Base-by-base conservation (phyloP, 2,329 filamentous ascomycete genomes). In the Lecanicillium sp. region DNA sequence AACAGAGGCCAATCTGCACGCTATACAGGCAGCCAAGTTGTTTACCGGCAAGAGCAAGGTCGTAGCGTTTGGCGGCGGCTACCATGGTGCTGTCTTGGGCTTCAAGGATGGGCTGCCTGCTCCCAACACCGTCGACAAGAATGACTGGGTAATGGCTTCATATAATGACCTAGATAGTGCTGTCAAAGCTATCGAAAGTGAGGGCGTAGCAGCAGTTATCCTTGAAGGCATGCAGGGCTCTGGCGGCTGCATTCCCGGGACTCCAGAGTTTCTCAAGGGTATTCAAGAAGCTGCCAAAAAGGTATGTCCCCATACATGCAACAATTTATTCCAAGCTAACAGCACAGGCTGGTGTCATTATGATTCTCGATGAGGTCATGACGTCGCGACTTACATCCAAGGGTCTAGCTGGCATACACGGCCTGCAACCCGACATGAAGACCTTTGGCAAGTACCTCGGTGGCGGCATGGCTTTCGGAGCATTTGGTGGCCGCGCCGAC, bases 281-380 rank as follows among this genome's bases (percentile, higher is more conserved):
- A 56, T 82, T 4, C 70, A 72, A 32, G 54, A 62, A 0, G 59
- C 64, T 5, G 69, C 76, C 2, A 60, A 56, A 20, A 58, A 62
- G 37, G 54, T 53, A 31, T 45, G 46, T 40, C n/a, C n/a, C n/a
- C n/a, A n/a, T n/a, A n/a, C 22, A 25, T 25, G 6, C 11, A 6
- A 7, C 22, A 25, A 25, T 25, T 25, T 6, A 25, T 7, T 6
- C 22, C 11, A 11, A 28, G 13, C 22, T 45, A 17, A 48, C 31
- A 12, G 14, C 11, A 6, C 14, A 68, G 50, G 56, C 63, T 0
- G 72, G 71, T 2, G 73, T 74, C 0, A 42, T 86, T 1, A 69
- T 87, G 46, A 77, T 87, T 27, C 61, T 84, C 12, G 82, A 87
- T 52, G 82, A 87, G 57, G 81, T 86, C 5, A 81, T 84, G 71